Evolutionary conservation across 2,329 filamentous ascomycete species (phyloP), one percentile per base, ranked within the genome.

Genomic region (Fusarium lyarnte): DNA sequence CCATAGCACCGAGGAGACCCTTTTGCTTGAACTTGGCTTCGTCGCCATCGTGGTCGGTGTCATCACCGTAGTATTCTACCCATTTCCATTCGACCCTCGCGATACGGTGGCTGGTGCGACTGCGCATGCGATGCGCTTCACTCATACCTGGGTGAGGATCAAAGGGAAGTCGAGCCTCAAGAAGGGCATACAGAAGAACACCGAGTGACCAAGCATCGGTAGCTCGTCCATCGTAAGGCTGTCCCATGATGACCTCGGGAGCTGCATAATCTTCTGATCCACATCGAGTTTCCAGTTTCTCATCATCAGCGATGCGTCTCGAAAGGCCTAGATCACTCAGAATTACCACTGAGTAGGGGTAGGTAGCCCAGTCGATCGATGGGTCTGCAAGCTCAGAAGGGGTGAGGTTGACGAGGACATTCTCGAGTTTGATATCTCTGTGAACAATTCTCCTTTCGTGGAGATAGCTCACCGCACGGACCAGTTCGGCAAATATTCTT

Each of bases 181-280:
- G 91, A 7, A 98, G 88, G 4, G 96, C 94, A 79, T 98, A 99
- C 0, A 98, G 87, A 6, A 98, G 85, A 3, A 99, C 96, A 57
- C 96, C 96, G 2, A 98, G 87, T 0, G 95, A 97, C 96, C 96
- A 99, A 14, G 94, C 94, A 79, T 99, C 96, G 2, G 93, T 97
- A 4, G 92, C 90, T 41, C 94, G 93, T 36, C 96, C 96, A 79
- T 98, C 95, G 79, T 99, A 99, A 12, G 94, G 90, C 78, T 97
- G 94, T 29, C 95, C 95, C 86, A 99, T 94, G 59, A 99, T 92
- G 49, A 99, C 94, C 81, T 99, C 96, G 1, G 96, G 96, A 0
- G 96, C 95, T 4, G 95, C 95, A 79, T 99, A 99, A 82, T 99
- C 96, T 82, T 98, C 96, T 43, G 93, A 97, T 36, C 96, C 96